Evolutionary conservation across 805 yeast species (phyloP).

Genomic region (Ogataea paraovalis): DNA sequence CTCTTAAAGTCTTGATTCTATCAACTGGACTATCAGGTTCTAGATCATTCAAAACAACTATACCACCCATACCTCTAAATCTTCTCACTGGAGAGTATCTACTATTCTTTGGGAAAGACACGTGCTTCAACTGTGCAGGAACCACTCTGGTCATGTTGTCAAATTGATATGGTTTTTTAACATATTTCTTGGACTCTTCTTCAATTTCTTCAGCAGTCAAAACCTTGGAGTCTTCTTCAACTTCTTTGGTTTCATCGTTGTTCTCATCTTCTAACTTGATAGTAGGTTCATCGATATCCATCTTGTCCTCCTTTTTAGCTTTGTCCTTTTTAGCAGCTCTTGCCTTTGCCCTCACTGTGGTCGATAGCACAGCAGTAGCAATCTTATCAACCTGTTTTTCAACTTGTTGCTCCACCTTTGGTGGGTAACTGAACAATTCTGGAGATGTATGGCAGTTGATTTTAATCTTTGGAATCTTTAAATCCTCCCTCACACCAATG

Average conservation of each 20-base stretch:
- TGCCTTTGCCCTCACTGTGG: slow-evolving; percentile 91
- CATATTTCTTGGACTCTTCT: slow-evolving; percentile 30
- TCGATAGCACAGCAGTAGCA: slow-evolving; percentile 89
- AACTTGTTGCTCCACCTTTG: slow-evolving; percentile 73
- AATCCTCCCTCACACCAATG: slow-evolving; percentile 79
- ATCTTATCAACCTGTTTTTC: slow-evolving; percentile 84
- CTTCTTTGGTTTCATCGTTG: slow-evolving; percentile 12
- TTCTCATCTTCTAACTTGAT: slow-evolving; percentile 22
- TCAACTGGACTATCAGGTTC: slow-evolving; percentile 58
- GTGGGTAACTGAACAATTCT: slow-evolving; percentile 83
- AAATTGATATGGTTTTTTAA: slow-evolving; percentile 63
- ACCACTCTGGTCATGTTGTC: slow-evolving; percentile 82
- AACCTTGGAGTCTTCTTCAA: slow-evolving; percentile 10
- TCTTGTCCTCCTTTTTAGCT: slow-evolving; percentile 40
- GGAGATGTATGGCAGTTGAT: slow-evolving; percentile 78
- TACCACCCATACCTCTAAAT: slow-evolving; percentile 64
- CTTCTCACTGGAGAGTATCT: slow-evolving; percentile 82
- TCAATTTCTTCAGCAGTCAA: slow-evolving; percentile 5
- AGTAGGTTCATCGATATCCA: slow-evolving; percentile 29
- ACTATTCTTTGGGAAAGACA: slow-evolving; percentile 69
- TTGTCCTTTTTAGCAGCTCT: slow-evolving; percentile 65
- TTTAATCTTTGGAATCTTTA: slow-evolving; percentile 80
- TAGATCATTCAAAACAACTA: slow-evolving; percentile 66
- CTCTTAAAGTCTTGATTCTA: slow-evolving; percentile 79
- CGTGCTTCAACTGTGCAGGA: slow-evolving; percentile 81